Conservation (phyloP, 2,329 filamentous ascomycete species). For the Nothophaeocryptopus gaeumannii region DNA sequence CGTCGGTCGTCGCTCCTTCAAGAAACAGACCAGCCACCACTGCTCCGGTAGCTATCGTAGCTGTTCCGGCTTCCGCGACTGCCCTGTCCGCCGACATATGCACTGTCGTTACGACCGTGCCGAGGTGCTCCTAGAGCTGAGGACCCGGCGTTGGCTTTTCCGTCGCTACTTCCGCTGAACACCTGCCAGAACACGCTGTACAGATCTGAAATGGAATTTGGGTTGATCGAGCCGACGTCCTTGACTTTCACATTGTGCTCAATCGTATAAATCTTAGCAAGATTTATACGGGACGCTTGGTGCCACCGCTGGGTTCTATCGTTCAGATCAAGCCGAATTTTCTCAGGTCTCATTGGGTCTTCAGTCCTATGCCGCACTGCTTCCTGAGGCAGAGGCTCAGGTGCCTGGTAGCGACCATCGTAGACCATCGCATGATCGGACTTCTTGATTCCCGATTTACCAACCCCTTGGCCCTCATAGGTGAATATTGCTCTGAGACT, state of each 20-base stretch:
- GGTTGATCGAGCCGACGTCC: too few species aligned
- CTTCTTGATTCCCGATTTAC: not conserved
- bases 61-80: too few species aligned
- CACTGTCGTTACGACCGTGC: too few species aligned
- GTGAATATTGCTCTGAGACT: not conserved
- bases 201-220: too few species aligned
- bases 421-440: conserved; percentile 4
- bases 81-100: too few species aligned
- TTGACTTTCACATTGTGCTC: conserved; percentile 17
- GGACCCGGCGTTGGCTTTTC: too few species aligned
- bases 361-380: not conserved
- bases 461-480: not conserved
- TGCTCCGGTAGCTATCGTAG: too few species aligned
- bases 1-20: too few species aligned
- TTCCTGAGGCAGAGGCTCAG: not conserved
- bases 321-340: conserved; percentile 9
- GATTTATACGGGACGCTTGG: conserved; percentile 6
- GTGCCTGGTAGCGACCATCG: not conserved
- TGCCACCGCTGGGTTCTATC: not conserved
- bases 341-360: conserved; percentile 1
- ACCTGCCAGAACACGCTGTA: too few species aligned
- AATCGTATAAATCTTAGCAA: conserved; percentile 16
- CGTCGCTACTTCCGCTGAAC: too few species aligned
- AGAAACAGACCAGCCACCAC: too few species aligned
- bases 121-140: too few species aligned